Conservation (phyloP, 2,329 filamentous ascomycete genomes). For the Fusarium bactridioides region DNA sequence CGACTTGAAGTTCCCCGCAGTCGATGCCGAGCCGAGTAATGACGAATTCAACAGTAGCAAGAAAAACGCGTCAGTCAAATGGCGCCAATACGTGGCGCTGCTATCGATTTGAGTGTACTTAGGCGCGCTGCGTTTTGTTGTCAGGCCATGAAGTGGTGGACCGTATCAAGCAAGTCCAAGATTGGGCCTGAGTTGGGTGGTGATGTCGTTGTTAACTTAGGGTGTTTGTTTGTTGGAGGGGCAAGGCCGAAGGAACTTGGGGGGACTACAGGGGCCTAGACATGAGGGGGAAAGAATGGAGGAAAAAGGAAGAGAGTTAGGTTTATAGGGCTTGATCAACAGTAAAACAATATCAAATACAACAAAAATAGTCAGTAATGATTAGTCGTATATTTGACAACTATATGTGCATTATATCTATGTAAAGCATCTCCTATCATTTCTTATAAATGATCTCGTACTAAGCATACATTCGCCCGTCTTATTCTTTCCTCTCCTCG, state of each 20-base stretch:
- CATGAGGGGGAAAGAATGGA: background rate
- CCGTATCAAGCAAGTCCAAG: background rate
- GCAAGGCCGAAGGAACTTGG: conserved; percentile 23
- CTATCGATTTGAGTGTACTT: background rate
- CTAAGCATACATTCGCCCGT: background rate
- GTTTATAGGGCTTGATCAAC: background rate
- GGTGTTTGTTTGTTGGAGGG: conserved; percentile 33
- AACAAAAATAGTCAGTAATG: background rate
- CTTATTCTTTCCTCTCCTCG: conserved; percentile 4
- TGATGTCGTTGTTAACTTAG: conserved; percentile 27
- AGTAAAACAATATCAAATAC: background rate
- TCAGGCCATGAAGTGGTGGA: background rate
- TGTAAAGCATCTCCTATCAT: background rate
- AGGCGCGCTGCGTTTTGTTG: background rate
- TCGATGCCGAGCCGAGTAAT: background rate
- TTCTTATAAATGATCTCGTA: background rate
- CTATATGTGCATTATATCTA: background rate
- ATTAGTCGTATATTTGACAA: background rate
- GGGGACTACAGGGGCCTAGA: background rate
- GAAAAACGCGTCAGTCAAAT: background rate
- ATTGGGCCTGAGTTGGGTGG: background rate
- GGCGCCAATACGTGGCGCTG: background rate
- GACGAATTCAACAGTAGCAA: background rate
- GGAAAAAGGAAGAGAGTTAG: background rate
- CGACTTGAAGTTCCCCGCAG: background rate